Percentiles rank a stretch among this genome's conserved stretches.
Evolutionary conservation across 257 asterid species (phyloP).

Genomic region (Penstemon eatonii): DNA sequence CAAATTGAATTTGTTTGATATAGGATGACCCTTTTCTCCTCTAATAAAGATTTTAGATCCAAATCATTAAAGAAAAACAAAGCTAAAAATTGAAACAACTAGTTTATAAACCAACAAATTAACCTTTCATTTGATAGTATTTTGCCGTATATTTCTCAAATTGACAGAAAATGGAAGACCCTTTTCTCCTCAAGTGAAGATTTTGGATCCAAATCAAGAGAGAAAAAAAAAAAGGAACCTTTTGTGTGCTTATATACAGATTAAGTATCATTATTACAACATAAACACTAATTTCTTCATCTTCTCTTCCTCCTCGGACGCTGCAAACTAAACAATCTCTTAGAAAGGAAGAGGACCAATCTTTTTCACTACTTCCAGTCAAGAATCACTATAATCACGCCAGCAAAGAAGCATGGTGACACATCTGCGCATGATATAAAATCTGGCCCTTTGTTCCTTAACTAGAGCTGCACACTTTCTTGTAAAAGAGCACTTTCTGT

Average conservation of each 20-base stretch:
- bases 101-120: not conserved
- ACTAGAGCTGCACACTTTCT: constrained; percentile 79
- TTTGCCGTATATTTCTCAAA: not conserved
- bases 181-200: not conserved
- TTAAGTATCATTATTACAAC: not conserved
- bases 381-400: constrained; percentile 73
- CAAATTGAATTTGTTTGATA: no score
- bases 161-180: not conserved
- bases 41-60: no score
- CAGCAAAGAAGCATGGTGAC: constrained; percentile 91
- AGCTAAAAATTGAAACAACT: not conserved
- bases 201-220: not conserved
- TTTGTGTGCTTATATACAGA: not conserved
- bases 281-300: not conserved
- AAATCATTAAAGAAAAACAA: constrained; percentile 5
- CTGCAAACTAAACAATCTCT: constrained; percentile 57
- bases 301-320: constrained; percentile 61
- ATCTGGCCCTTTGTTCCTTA: constrained; percentile 83
- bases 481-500: constrained; percentile 62
- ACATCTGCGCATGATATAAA: constrained; percentile 85
- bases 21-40: no score
- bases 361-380: constrained; percentile 20
- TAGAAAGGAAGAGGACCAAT: constrained; percentile 50
- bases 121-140: constrained; percentile 18
- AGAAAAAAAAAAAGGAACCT: not conserved